Conservation (phyloP, 768 basidiomycete species). For the Kwoniella europaea region DNA sequence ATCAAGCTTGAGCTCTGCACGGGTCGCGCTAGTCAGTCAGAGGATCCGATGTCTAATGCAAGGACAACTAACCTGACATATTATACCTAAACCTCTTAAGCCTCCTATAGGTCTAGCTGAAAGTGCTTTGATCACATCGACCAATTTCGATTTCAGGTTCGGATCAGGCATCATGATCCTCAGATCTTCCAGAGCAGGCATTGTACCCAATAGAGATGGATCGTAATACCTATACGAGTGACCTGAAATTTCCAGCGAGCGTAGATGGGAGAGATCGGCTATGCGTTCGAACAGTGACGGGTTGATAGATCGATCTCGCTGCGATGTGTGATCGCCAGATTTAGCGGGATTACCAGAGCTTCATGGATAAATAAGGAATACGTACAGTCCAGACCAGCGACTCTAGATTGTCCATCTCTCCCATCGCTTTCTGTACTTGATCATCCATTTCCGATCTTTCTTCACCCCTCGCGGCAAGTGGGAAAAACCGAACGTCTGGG, state of each 20-base stretch:
- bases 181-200: slow-evolving; percentile 39
- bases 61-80: slow-evolving; percentile 36
- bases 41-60: neutral
- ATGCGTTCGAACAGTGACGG: slow-evolving; percentile 37
- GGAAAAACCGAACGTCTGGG: slow-evolving; percentile 49
- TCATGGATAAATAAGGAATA: neutral
- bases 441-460: slow-evolving; percentile 46
- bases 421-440: slow-evolving; percentile 36
- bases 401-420: slow-evolving; percentile 40
- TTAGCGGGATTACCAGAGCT: neutral
- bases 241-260: slow-evolving; percentile 44
- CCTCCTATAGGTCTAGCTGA: slow-evolving; percentile 32
- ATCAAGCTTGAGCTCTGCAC: slow-evolving; percentile 45
- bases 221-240: slow-evolving; percentile 49
- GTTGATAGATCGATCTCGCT: slow-evolving; percentile 47
- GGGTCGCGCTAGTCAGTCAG: neutral
- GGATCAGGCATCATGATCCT: slow-evolving; percentile 53
- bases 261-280: slow-evolving; percentile 29
- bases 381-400: slow-evolving; percentile 49
- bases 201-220: slow-evolving; percentile 31
- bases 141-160: slow-evolving; percentile 26
- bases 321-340: neutral
- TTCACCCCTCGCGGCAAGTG: slow-evolving; percentile 32
- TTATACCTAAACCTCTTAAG: slow-evolving; percentile 38
- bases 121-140: slow-evolving; percentile 21